Evolutionary conservation across 129 eudicot species (phyloP).

Genomic region (Gnaphalium uliginosum): DNA sequence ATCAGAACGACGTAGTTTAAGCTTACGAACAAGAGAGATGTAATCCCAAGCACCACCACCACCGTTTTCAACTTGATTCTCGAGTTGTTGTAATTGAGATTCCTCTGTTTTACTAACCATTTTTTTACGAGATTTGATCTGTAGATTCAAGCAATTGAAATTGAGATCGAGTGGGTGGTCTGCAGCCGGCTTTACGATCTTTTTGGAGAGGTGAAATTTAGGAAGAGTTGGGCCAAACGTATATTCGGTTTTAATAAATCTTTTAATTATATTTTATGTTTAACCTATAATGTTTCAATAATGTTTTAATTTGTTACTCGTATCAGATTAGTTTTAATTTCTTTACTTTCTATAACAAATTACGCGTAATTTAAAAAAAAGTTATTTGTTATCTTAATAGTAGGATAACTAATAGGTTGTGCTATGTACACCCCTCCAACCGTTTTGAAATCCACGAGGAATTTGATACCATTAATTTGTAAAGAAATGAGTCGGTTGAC

Average conservation of each 20-base stretch:
- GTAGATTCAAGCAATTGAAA: slow-evolving; percentile 21
- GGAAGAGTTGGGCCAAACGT: background rate
- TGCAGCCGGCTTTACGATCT: slow-evolving; percentile 34
- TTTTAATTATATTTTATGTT: background rate
- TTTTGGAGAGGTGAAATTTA: slow-evolving; percentile 6
- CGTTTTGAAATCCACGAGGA: too few relatives aligned
- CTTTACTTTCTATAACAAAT: too few relatives aligned
- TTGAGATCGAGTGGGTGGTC: slow-evolving; percentile 30
- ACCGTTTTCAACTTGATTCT: slow-evolving; percentile 80
- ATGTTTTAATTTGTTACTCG: too few relatives aligned
- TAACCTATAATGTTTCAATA: too few relatives aligned
- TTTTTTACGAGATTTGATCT: slow-evolving; percentile 13
- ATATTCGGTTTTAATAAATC: slow-evolving; percentile 8
- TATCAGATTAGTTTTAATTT: too few relatives aligned
- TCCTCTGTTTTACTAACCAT: slow-evolving; percentile 94
- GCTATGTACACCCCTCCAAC: too few relatives aligned
- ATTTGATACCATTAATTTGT: too few relatives aligned
- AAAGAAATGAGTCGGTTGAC: too few relatives aligned
- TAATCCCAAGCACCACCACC: slow-evolving; percentile 98
- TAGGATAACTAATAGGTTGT: too few relatives aligned
- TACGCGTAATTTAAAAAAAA: too few relatives aligned
- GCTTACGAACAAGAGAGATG: slow-evolving; percentile 80
- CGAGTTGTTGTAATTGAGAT: slow-evolving; percentile 61
- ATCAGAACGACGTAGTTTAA: slow-evolving; percentile 86
- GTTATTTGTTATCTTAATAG: too few relatives aligned